Conservation (phyloP, 164 flowering plant species). For the Buxus sempervirens region DNA sequence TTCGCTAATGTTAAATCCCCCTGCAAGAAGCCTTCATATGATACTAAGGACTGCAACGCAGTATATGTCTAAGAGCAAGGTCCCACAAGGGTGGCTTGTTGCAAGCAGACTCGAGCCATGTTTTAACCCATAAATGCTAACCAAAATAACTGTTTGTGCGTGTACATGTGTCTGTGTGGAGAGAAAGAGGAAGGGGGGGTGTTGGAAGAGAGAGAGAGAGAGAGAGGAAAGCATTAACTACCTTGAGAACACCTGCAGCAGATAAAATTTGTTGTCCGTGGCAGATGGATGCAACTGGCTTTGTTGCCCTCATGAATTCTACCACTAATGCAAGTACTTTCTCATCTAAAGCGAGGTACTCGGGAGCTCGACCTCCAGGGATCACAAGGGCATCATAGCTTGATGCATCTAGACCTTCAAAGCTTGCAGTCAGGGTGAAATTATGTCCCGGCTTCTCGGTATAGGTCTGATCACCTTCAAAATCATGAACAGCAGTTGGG, state of each 20-base stretch:
- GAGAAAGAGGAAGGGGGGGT: no score
- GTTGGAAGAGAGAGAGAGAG: no score
- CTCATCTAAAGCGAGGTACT: constrained; percentile 79
- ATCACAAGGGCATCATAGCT: constrained; percentile 93
- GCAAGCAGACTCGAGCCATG: no score
- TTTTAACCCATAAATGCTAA: no score
- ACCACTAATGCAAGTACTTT: constrained; percentile 62
- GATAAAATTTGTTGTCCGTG: constrained; percentile 95
- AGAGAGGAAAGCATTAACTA: constrained; percentile 19
- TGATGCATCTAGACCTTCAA: constrained; percentile 49
- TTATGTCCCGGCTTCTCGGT: constrained; percentile 93
- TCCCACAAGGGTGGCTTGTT: no score
- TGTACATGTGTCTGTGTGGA: no score
- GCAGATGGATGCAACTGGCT: constrained; percentile 97
- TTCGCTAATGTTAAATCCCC: no score
- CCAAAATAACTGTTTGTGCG: no score
- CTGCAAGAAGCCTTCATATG: no score
- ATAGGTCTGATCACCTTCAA: constrained; percentile 98
- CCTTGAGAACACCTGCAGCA: constrained; percentile 95
- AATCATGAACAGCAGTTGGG: constrained; percentile 93
- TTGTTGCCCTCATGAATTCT: constrained; percentile 67
- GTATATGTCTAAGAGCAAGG: no score
- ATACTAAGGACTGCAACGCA: no score
- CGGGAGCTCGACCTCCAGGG: constrained; percentile 98
- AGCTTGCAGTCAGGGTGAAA: constrained; percentile 63